These are phyloP conservation scores for Candida fluviatilis DNA, from an alignment of 805 yeast genomes.

Conservation along the genomic window DNA sequence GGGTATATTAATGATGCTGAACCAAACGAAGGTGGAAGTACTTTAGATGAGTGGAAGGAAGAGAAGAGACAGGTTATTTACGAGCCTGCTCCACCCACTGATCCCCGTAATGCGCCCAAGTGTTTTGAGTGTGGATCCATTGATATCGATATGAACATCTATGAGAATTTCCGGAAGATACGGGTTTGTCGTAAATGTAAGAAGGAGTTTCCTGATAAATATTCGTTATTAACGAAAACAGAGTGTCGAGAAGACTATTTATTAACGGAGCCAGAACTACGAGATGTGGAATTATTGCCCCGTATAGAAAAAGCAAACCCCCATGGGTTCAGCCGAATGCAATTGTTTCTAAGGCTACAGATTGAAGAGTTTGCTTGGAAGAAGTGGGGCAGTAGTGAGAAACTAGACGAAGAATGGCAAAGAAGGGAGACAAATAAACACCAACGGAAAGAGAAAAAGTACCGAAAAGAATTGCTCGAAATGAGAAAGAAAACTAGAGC, in stretches of 20 bases:
- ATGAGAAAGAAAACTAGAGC: slow-evolving; percentile 93
- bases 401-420: slow-evolving; percentile 89
- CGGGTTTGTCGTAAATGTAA: slow-evolving; percentile 81
- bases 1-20: slow-evolving; percentile 57
- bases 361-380: slow-evolving; percentile 91
- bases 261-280: slow-evolving; percentile 87
- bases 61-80: slow-evolving; percentile 38
- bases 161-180: slow-evolving; percentile 57
- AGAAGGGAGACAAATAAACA: slow-evolving; percentile 70
- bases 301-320: slow-evolving; percentile 92
- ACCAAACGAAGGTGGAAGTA: slow-evolving; percentile 10
- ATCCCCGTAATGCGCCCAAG: slow-evolving; percentile 67
- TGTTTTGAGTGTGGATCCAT: slow-evolving; percentile 80
- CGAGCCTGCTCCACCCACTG: slow-evolving; percentile 69
- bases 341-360: slow-evolving; percentile 81
- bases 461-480: slow-evolving; percentile 71
- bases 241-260: slow-evolving; percentile 92
- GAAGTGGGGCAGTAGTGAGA: slow-evolving; percentile 92
- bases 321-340: slow-evolving; percentile 91
- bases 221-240: slow-evolving; percentile 87
- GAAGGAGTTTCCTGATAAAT: slow-evolving; percentile 75
- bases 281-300: slow-evolving; percentile 62
- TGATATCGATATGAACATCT: slow-evolving; percentile 73
- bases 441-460: slow-evolving; percentile 72
- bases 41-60: slow-evolving; percentile 46